Conservation (phyloP, 352 stramenopile genomes). For the Blastocystis sp. region DNA sequence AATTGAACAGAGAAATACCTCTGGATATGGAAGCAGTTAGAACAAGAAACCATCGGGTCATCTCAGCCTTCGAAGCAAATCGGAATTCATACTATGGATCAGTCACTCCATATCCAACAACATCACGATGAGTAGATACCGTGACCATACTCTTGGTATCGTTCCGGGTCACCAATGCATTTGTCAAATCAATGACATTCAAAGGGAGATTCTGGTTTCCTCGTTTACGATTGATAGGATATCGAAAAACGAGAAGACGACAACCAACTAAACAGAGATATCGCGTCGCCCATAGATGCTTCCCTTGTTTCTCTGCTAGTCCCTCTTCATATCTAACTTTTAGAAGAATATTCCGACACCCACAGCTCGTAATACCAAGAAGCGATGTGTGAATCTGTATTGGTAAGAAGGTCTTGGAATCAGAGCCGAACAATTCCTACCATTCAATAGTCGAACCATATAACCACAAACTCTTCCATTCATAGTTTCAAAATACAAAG, state of each 20-base stretch:
- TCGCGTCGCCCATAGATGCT: constrained; percentile 22
- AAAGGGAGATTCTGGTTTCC: constrained; percentile 13
- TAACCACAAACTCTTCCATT: background rate
- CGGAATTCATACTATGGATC: constrained; percentile 15
- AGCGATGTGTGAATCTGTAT: background rate
- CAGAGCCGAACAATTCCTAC: background rate
- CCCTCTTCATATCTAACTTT: constrained; percentile 46
- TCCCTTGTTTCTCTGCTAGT: constrained; percentile 51
- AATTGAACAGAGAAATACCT: constrained; percentile 43
- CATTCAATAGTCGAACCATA: constrained; percentile 1
- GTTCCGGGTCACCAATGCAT: background rate
- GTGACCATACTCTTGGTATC: background rate
- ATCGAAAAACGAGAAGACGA: constrained; percentile 35
- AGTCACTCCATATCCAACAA: background rate
- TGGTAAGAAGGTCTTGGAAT: background rate
- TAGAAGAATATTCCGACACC: background rate
- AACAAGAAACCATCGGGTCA: background rate
- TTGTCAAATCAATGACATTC: constrained; percentile 34
- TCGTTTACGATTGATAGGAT: background rate
- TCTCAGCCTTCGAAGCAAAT: background rate
- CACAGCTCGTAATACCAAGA: constrained; percentile 31
- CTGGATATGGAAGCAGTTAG: background rate
- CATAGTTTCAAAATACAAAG: background rate
- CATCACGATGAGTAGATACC: constrained; percentile 33
- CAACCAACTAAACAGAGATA: constrained; percentile 29